phyloP scores from a whole-genome alignment of 2,329 filamentous ascomycete species.

The Diaporthe vaccinii region DNA sequence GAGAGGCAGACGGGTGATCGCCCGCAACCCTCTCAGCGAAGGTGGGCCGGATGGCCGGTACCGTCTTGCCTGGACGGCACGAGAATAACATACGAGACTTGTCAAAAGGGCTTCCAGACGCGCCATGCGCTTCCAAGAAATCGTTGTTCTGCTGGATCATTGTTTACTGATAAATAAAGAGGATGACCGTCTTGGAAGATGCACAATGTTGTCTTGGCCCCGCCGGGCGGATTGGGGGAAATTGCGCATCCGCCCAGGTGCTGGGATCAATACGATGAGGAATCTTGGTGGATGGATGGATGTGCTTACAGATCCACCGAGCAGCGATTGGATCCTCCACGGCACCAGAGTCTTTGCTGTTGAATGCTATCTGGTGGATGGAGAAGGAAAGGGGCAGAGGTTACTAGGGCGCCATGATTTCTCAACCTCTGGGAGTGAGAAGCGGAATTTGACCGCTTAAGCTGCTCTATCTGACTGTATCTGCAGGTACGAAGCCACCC shows the following conservation, averaged over 20 bases:
- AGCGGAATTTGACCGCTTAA: conserved; percentile 9
- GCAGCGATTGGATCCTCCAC: conserved; percentile 9
- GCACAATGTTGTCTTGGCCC: conserved; percentile 12
- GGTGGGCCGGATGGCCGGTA: not conserved
- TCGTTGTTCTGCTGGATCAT: not conserved
- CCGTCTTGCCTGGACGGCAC: not conserved
- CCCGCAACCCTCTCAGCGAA: not conserved
- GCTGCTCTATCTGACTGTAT: conserved; percentile 8
- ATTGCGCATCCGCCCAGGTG: conserved; percentile 22
- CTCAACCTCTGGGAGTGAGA: not conserved
- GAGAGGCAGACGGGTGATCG: not conserved
- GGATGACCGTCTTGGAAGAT: not conserved
- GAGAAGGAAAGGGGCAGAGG: not conserved
- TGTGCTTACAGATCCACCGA: conserved; percentile 14
- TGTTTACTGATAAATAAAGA: not conserved
- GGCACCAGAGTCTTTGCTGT: not conserved
- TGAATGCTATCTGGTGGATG: not conserved
- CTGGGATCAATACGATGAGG: conserved; percentile 28
- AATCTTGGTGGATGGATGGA: conserved; percentile 16
- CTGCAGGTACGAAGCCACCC: not conserved
- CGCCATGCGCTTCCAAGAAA: not conserved
- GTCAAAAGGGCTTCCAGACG: no score
- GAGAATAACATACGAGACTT: not conserved
- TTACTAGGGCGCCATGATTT: not conserved
- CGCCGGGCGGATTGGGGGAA: conserved; percentile 22